Evolutionary conservation across 108 stramenopile species (phyloP), one percentile per base, ranked within the genome.

Genomic region (Pseudonitzschia delicatissima): DNA sequence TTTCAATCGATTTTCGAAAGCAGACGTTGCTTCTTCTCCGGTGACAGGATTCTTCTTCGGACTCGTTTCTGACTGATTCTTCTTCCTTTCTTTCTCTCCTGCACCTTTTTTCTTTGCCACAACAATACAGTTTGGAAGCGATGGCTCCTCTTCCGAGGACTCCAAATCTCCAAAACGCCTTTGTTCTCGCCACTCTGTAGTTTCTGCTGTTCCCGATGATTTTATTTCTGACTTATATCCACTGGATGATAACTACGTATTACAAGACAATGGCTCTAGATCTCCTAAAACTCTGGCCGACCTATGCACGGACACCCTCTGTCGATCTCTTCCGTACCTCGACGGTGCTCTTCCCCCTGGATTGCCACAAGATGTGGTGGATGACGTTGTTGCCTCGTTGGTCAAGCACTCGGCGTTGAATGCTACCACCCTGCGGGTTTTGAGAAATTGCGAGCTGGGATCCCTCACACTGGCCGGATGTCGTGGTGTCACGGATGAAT

Each of bases 401-500:
- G 74, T 85, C 0, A 72, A 76, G 34, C 86, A 90, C 57, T 80
- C 84, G 26, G 89, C 92, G 36, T 53, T 90, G 31, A 93, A 90
- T 57, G 69, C 78, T 6, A 87, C 89, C 0, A 91, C 87, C 0
- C 71, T 93, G 31, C 62, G 80, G 11, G 76, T 75, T 15, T 61
- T 93, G 32, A 40, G 66, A 42, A 82, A 85, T 27, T 88, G 92
- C 59, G 92, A 93, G 73, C 50, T 88, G 23, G 64, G 62, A 9
- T 52, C 62, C 5, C 69, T 93, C 35, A 70, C 60, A n/a, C 52
- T 93, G 45, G 64, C 85, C 4, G 75, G 82, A 18, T 87, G 85
- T 51, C 78, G 92, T 8, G 87, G 87, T n/a, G 92, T 93, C 1
- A 83, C 74, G 2, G 92, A 93, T 63, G 82, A 84, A 45, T 93